Evolutionary conservation across 148 eudicot species (phyloP), one percentile per base, ranked within the genome.

Genomic region (Cornus florida): DNA sequence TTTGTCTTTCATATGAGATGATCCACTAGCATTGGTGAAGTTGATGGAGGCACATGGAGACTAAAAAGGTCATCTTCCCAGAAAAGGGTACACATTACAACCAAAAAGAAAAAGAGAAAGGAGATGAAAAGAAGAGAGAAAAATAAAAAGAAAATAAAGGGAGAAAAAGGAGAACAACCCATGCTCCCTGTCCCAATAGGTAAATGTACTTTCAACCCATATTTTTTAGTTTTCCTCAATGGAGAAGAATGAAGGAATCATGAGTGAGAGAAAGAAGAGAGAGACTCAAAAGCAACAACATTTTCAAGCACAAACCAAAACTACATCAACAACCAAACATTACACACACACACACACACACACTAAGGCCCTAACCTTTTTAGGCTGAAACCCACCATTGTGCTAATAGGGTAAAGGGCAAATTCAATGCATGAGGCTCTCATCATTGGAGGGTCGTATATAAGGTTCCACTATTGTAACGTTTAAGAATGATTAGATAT

Each of bases 41-140:
- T 78, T 79, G 77, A 79, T 71, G 76, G 64, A 67, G 72, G 79
- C 83, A 81, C 80, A 76, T 81, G 83, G 72, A 43, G 20, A 76
- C 72, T 71, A 75, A 75, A 35, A 74, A 74, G 62, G 66, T 70
- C 79, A 71, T 48, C 79, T 81, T 71, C 75, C 56, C 41, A 75
- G 48, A 81, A 75, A 65, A 72, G 74, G 64, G 53, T 41, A 56
- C 67, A 64, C 50, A 81, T 71, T 23, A 68, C 38, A 62, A 71
- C 75, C 71, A 62, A 75, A 80, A 69, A 46, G 67, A 72, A 69
- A 35, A 69, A 10, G 12, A 39, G 74, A 56, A 64, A 60, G 75
- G 35, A 67, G 53, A 66, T 50, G 39, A 41, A 66, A 74, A 66
- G 46, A 46, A 56, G 24, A 22, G 66, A 70, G 31, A 70, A 20